Conservation (phyloP, 2,329 filamentous ascomycete genomes). For the Incumbomyces delicatus region DNA sequence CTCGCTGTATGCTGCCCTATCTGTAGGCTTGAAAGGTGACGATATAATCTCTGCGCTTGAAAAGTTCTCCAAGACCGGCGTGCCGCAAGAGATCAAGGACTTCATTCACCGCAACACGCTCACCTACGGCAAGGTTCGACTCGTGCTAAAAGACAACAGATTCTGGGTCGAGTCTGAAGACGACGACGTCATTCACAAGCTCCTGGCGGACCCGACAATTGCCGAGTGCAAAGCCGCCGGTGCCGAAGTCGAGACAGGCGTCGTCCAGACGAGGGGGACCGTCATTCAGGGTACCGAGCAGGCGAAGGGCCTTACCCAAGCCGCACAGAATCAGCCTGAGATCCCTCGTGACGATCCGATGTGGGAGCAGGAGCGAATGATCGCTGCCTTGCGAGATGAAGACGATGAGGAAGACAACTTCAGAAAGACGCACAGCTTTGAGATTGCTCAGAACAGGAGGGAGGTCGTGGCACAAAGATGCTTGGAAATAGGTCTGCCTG, state of each 20-base stretch:
- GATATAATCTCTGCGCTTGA: constrained; percentile 88
- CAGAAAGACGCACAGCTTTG: constrained; percentile 84
- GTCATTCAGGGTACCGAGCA: constrained; percentile 93
- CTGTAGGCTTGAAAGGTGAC: constrained; percentile 76
- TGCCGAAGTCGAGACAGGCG: constrained; percentile 66
- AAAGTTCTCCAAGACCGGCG: constrained; percentile 74
- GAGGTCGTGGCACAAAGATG: constrained; percentile 85
- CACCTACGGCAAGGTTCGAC: constrained; percentile 89
- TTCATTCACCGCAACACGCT: constrained; percentile 78
- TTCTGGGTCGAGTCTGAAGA: constrained; percentile 92
- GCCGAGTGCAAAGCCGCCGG: constrained; percentile 65
- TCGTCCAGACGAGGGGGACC: constrained; percentile 75
- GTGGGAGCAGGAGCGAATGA: constrained; percentile 50
- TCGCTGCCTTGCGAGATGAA: constrained; percentile 57
- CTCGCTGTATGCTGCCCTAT: constrained; percentile 90
- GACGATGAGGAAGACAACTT: constrained; percentile 76
- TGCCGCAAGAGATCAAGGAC: constrained; percentile 68
- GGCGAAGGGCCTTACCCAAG: constrained; percentile 77
- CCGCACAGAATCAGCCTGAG: constrained; percentile 33
- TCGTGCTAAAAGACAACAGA: constrained; percentile 87
- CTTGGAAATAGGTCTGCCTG: constrained; percentile 72
- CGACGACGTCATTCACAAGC: constrained; percentile 69
- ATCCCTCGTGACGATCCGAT: constrained; percentile 16
- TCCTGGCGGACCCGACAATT: constrained; percentile 78
- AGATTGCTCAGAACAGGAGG: constrained; percentile 73